A percentile compares a stretch with the other conserved stretches of the same genome.
These are phyloP conservation scores for Alternaria infectoria DNA, from an alignment of 2,329 filamentous ascomycete species.

Conservation along the genomic window DNA sequence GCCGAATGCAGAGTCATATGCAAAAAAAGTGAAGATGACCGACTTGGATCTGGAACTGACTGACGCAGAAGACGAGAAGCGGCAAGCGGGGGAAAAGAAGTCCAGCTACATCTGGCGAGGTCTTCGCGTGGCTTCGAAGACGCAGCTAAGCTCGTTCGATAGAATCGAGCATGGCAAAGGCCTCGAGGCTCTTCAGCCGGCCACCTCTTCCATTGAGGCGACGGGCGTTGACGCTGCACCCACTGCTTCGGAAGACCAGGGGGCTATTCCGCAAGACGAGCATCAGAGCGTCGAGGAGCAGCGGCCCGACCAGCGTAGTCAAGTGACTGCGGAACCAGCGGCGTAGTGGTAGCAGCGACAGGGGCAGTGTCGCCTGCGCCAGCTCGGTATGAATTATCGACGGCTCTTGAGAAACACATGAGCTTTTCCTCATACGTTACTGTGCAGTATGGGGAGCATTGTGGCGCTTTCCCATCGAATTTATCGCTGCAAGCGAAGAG, in stretches of 20 bases:
- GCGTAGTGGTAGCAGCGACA: slow-evolving; percentile 32
- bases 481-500: slow-evolving; percentile 19
- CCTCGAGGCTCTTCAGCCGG: slow-evolving; percentile 58
- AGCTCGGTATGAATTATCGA: slow-evolving; percentile 39
- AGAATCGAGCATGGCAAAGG: slow-evolving; percentile 80
- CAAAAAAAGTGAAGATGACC: slow-evolving; percentile 75
- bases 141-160: slow-evolving; percentile 79
- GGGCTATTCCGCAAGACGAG: slow-evolving; percentile 44
- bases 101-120: slow-evolving; percentile 91
- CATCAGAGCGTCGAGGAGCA: slow-evolving; percentile 49
- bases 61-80: slow-evolving; percentile 66
- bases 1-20: slow-evolving; percentile 73
- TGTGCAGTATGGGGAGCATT: slow-evolving; percentile 42
- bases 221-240: slow-evolving; percentile 42
- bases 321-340: slow-evolving; percentile 43
- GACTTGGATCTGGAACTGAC: slow-evolving; percentile 89
- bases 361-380: slow-evolving; percentile 35
- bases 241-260: slow-evolving; percentile 45
- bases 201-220: slow-evolving; percentile 40
- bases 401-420: slow-evolving; percentile 21
- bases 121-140: slow-evolving; percentile 77
- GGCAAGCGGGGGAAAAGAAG: slow-evolving; percentile 70
- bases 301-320: slow-evolving; percentile 47
- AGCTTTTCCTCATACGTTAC: slow-evolving; percentile 39
- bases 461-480: slow-evolving; percentile 36